Base-by-base conservation (phyloP, 306 rosid species). In the Herpetospermum pedunculosum region DNA sequence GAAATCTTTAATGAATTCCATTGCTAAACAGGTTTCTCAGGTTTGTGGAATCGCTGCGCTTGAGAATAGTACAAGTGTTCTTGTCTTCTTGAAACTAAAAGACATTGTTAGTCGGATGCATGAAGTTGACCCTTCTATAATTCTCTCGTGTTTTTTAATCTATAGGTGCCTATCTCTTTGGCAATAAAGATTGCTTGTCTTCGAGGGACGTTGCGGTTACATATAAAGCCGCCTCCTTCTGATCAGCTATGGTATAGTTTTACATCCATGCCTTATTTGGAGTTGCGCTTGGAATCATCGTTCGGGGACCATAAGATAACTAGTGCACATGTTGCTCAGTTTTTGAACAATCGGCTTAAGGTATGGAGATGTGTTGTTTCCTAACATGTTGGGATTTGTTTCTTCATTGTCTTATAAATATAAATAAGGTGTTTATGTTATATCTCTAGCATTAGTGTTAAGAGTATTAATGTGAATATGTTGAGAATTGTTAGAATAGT, bases 1-100 rank as follows among this genome's bases (percentile, higher is more conserved):
- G 98, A 94, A 89, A 69, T 81, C 89, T 37, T 59, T 94, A 19
- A 71, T 89, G 50, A 78, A 85, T 80, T 83, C 94, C 32, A 76
- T 94, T 62, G 92, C 96, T 79, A 89, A 84, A 84, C 96, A 94
- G 48, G 92, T 94, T 84, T 94, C 98, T 40, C 96, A 93, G 98
- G 98, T 93, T 76, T 69, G 83, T 75, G 32, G 18, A 50, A 12
- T 59, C n/a, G 43, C 40, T 6, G 15, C 25, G 2, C 21, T 23
- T 14, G 23, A 41, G 53, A 40, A 23, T 65, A 37, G 49, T 37
- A 3, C 9, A 4, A 64, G 70, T 34, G 16, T 62, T 18, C 13
- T 5, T 3, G 2, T 47, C 4, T 15, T 19, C 5, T 34, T 60
- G 48, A 19, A 64, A 64, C 49, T 21, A 13, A 8, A 65, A 64